Evolutionary conservation across 83 land plant species (phyloP).

Genomic region (Thuja plicata): DNA sequence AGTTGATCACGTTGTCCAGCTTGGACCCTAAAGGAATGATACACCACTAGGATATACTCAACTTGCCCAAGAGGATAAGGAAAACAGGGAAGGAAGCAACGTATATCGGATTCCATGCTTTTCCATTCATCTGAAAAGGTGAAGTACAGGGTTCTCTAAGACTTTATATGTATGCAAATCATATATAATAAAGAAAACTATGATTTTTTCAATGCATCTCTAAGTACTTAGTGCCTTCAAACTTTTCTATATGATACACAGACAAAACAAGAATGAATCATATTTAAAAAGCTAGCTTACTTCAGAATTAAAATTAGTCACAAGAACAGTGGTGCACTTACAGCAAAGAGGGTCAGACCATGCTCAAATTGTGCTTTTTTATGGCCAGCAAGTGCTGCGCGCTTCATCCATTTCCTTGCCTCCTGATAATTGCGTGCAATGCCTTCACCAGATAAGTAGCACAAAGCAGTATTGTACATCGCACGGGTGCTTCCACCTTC

Average conservation of each 20-base stretch:
- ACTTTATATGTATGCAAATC: neutral
- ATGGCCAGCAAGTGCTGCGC: constrained; percentile 86
- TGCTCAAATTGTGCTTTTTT: constrained; percentile 87
- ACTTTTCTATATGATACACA: neutral
- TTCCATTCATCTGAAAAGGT: neutral
- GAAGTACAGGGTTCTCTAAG: too few species aligned
- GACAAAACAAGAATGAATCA: neutral
- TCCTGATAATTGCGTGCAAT: constrained; percentile 33
- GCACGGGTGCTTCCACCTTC: constrained; percentile 92
- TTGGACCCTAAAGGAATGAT: neutral
- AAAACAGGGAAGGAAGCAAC: neutral
- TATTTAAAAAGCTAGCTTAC: neutral
- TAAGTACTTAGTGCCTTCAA: neutral
- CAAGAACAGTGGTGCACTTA: constrained; percentile 22
- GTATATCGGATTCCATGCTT: too few species aligned
- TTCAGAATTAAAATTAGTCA: neutral
- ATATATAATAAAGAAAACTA: too few species aligned
- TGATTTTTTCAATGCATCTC: neutral
- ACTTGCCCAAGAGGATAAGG: neutral
- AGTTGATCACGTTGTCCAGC: neutral
- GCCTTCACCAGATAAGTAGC: constrained; percentile 80
- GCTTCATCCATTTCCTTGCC: constrained; percentile 81
- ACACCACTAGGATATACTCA: neutral
- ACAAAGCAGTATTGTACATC: constrained; percentile 82
- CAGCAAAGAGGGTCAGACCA: constrained; percentile 75